Evolutionary conservation across 805 yeast species (phyloP).

Genomic region (Myxozyma neglecta): DNA sequence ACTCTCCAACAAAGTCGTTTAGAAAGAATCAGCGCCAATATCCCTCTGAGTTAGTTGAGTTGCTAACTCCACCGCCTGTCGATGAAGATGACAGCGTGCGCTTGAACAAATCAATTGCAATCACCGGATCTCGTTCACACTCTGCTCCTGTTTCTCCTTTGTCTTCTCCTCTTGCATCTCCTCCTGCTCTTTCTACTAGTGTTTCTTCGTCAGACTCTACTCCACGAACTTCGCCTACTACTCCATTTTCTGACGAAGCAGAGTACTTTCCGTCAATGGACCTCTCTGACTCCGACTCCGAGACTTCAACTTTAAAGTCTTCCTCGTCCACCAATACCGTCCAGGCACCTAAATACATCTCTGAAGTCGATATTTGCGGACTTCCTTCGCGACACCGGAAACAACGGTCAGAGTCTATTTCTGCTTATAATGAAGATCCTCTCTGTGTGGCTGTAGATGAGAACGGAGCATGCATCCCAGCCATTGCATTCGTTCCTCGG

Average conservation of each 20-base stretch:
- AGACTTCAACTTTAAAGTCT: slow-evolving; percentile 9
- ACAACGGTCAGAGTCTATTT: slow-evolving; percentile 23
- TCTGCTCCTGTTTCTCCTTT: neutral
- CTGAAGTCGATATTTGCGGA: slow-evolving; percentile 8
- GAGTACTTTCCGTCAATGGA: slow-evolving; percentile 26
- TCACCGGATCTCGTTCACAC: neutral
- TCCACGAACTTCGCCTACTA: slow-evolving; percentile 18
- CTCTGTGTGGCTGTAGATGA: slow-evolving; percentile 31
- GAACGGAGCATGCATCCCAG: slow-evolving; percentile 29
- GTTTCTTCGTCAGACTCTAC: slow-evolving; percentile 20
- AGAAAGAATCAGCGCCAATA: slow-evolving; percentile 6
- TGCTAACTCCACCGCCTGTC: slow-evolving; percentile 27
- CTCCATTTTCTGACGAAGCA: slow-evolving; percentile 9
- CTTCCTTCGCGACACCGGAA: slow-evolving; percentile 24
- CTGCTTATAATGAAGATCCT: slow-evolving; percentile 27
- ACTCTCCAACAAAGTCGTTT: slow-evolving; percentile 6
- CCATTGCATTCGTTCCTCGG: slow-evolving; percentile 24
- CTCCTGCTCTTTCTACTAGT: slow-evolving; percentile 20
- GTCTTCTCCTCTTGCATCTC: slow-evolving; percentile 16
- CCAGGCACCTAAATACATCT: neutral
- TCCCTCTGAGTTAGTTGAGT: slow-evolving; percentile 22
- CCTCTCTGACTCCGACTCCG: slow-evolving; percentile 11
- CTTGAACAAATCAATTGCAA: neutral
- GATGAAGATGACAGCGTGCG: slow-evolving; percentile 11
- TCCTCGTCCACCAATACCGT: slow-evolving; percentile 11